A percentile compares a stretch with the other conserved stretches of the same genome.
phyloP scores from a whole-genome alignment of 257 asterid species.

The Solanum clarkiae region DNA sequence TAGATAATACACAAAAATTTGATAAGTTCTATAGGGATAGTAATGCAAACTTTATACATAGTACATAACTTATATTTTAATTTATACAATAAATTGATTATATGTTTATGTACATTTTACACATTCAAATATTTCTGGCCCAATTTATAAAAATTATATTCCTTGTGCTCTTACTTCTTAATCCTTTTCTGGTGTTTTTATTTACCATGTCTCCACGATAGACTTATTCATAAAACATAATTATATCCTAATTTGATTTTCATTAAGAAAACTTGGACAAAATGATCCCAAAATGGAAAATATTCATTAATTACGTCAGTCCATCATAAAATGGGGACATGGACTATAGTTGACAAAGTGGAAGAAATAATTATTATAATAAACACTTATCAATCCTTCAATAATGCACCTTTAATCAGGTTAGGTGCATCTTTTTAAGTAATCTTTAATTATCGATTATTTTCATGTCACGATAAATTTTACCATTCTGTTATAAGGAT shows the following conservation, averaged over 20 bases:
- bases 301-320: not conserved
- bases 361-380: not conserved
- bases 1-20: too few relatives aligned
- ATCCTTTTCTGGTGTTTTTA: not conserved
- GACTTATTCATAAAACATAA: not conserved
- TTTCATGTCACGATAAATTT: not conserved
- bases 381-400: not conserved
- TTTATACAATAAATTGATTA: not conserved
- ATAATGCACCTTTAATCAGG: not conserved
- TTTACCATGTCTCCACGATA: not conserved
- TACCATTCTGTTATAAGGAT: not conserved
- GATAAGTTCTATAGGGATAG: not conserved
- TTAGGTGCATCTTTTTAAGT: not conserved
- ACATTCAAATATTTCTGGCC: not conserved
- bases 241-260: not conserved
- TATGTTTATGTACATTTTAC: not conserved
- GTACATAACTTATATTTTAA: not conserved
- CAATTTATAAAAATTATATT: not conserved
- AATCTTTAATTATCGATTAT: not conserved
- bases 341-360: not conserved
- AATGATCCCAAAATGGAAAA: not conserved
- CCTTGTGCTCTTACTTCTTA: not conserved
- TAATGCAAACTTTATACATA: not conserved
- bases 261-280: not conserved
- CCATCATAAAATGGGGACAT: not conserved